These are phyloP conservation scores for Ramularia endophylla DNA, from an alignment of 2,329 filamentous ascomycete genomes.

Conservation along the genomic window DNA sequence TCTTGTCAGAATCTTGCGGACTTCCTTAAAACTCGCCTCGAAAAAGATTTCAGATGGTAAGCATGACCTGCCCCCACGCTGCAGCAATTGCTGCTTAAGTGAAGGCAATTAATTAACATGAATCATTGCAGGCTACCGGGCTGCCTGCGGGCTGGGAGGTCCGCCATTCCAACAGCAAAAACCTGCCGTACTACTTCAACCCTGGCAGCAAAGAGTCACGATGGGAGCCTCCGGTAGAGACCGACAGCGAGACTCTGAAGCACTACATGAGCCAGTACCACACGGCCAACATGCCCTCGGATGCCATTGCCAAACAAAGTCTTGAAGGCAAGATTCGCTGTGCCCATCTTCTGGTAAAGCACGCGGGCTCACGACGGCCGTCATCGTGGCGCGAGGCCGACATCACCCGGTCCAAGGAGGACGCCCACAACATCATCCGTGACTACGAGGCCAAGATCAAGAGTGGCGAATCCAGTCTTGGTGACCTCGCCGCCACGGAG, in stretches of 20 bases:
- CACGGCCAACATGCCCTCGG: slow-evolving; percentile 41
- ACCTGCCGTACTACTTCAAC: slow-evolving; percentile 99
- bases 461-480: slow-evolving; percentile 61
- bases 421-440: slow-evolving; percentile 72
- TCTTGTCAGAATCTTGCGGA: too few relatives aligned
- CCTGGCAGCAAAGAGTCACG: slow-evolving; percentile 75
- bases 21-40: too few relatives aligned
- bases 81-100: background rate
- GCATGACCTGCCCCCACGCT: too few relatives aligned
- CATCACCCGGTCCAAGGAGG: slow-evolving; percentile 83
- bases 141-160: slow-evolving; percentile 56
- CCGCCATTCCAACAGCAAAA: slow-evolving; percentile 96
- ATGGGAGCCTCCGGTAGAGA: slow-evolving; percentile 87
- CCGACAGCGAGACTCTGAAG: slow-evolving; percentile 89
- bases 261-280: slow-evolving; percentile 88
- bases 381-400: slow-evolving; percentile 89
- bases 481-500: slow-evolving; percentile 79
- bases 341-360: slow-evolving; percentile 91
- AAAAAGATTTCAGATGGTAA: too few relatives aligned
- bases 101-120: slow-evolving; percentile 2
- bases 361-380: slow-evolving; percentile 78
- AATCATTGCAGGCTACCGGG: slow-evolving; percentile 25
- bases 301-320: slow-evolving; percentile 15
- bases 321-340: slow-evolving; percentile 81
- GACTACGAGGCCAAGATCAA: slow-evolving; percentile 71